phyloP scores from a whole-genome alignment of 352 stramenopile genomes.

The Phytophthora cactorum region DNA sequence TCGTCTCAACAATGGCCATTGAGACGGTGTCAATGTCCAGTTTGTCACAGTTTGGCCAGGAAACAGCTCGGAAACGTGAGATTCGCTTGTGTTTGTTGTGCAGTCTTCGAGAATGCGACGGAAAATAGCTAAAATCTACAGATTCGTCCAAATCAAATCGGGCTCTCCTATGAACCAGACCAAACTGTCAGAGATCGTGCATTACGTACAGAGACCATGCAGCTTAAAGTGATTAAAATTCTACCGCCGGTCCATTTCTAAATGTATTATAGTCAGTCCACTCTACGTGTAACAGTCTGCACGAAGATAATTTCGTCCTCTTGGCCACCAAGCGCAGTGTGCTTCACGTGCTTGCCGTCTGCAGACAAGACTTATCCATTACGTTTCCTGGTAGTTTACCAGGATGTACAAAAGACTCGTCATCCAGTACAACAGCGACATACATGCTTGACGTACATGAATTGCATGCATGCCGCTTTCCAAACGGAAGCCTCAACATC shows the following conservation, averaged over 20 bases:
- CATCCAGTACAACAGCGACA: no score
- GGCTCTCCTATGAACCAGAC: constrained; percentile 15
- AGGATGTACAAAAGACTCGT: background rate
- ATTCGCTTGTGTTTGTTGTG: constrained; percentile 9
- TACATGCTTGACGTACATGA: no score
- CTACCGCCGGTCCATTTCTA: constrained; percentile 5
- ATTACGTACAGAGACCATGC: background rate
- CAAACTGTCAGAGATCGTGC: constrained; percentile 12
- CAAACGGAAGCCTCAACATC: no score
- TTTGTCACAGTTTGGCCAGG: constrained; percentile 18
- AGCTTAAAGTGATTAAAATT: constrained; percentile 22
- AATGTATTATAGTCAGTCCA: no score
- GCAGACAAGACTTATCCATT: background rate
- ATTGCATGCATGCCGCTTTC: no score
- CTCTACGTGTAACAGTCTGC: background rate
- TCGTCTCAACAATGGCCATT: constrained; percentile 22
- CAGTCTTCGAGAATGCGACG: constrained; percentile 5
- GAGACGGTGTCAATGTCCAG: background rate
- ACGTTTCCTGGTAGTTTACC: background rate
- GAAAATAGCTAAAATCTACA: constrained; percentile 22
- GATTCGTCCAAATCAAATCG: constrained; percentile 24
- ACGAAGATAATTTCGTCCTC: constrained; percentile 7
- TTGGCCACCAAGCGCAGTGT: no score
- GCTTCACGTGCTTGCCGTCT: background rate
- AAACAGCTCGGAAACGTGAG: constrained; percentile 11